A percentile compares a stretch with the other conserved stretches of the same genome.
These are phyloP conservation scores for Termitomyces sp. DNA, from an alignment of 768 basidiomycete genomes.

Conservation along the genomic window DNA sequence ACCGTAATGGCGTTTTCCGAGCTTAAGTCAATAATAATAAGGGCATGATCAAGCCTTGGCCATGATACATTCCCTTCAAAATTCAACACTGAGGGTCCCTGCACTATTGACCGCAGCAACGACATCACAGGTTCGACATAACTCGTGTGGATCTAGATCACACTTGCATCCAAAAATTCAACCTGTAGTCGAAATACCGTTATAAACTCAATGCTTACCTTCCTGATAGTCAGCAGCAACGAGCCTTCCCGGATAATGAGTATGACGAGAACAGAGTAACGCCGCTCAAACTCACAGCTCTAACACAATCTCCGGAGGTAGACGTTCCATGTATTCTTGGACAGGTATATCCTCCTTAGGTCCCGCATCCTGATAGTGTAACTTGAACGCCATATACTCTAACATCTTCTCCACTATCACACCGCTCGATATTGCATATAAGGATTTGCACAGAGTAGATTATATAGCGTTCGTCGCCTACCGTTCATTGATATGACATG, in stretches of 20 bases:
- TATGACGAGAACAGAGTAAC: background rate
- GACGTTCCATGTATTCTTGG: constrained; percentile 72
- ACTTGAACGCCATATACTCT: constrained; percentile 86
- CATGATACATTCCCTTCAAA: background rate
- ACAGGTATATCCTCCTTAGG: constrained; percentile 74
- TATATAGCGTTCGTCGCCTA: constrained; percentile 22
- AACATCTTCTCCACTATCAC: constrained; percentile 82
- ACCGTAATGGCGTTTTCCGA: too few species aligned
- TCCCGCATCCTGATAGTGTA: constrained; percentile 64
- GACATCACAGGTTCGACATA: background rate
- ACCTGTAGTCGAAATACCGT: background rate
- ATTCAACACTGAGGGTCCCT: background rate
- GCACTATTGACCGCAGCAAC: background rate
- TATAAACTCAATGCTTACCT: background rate
- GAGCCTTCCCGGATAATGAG: background rate
- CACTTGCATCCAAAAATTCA: background rate
- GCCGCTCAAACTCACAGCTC: constrained; percentile 64
- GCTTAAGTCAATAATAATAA: too few species aligned
- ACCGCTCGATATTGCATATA: constrained; percentile 29
- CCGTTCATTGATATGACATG: constrained; percentile 70
- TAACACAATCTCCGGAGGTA: constrained; percentile 82
- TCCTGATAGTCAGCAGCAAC: constrained; percentile 13
- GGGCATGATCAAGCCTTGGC: background rate
- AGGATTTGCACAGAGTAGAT: background rate
- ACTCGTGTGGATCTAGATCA: background rate